Conservation (phyloP, 2,329 filamentous ascomycete species). For the Fusarium beomiforme region DNA sequence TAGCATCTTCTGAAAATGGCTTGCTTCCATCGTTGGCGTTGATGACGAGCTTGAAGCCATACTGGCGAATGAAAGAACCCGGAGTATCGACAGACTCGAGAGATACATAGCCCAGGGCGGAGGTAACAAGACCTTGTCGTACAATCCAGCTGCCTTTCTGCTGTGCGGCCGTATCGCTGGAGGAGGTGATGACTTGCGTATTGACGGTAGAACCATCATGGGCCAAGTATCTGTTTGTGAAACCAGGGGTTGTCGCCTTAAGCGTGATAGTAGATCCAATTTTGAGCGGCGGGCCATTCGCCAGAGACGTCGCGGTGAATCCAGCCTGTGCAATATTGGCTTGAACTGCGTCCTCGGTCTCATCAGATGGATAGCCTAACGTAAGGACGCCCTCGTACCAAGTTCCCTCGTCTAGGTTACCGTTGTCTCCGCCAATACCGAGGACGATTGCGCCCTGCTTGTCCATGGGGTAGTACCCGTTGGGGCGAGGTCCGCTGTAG, state of each 20-base stretch:
- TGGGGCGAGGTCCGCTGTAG: not conserved
- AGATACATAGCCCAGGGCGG: not conserved
- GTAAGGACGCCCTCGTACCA: not conserved
- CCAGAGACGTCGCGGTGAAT: not conserved
- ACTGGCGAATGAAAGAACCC: too few species aligned
- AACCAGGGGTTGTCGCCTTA: not conserved
- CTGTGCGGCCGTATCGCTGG: not conserved
- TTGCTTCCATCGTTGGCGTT: too few species aligned
- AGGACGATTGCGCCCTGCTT: not conserved
- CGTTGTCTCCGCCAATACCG: not conserved
- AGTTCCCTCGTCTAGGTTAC: not conserved
- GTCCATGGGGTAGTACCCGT: not conserved
- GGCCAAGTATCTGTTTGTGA: not conserved
- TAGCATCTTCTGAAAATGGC: too few species aligned
- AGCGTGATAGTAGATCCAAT: not conserved
- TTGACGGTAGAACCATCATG: not conserved
- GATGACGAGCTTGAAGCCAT: too few species aligned
- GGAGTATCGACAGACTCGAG: too few species aligned
- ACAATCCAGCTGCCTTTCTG: not conserved
- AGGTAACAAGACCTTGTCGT: not conserved
- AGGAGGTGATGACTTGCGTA: not conserved
- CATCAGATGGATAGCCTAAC: not conserved
- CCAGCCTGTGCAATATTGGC: not conserved
- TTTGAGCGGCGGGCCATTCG: not conserved
- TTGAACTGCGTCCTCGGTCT: not conserved